Evolutionary conservation across 257 asterid species (phyloP).

Genomic region (Penstemon davidsonii): DNA sequence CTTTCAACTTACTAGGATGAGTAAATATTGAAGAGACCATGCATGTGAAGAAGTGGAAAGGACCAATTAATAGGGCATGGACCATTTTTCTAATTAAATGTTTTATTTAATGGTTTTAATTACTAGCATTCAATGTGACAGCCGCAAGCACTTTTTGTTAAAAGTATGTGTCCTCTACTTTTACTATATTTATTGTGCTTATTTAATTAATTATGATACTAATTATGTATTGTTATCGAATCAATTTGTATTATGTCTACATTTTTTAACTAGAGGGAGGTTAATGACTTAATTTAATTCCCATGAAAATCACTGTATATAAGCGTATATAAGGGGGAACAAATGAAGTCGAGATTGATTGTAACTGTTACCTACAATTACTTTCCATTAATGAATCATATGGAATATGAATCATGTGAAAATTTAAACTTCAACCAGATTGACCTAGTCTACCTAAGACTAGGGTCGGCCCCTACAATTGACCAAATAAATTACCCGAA

Average conservation of each 20-base stretch:
- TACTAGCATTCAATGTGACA: constrained; percentile 37
- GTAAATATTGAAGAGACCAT: constrained; percentile 22
- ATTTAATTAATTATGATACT: background rate
- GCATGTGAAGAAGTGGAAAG: constrained; percentile 28
- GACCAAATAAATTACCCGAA: background rate
- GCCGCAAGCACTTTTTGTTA: constrained; percentile 28
- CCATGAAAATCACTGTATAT: background rate
- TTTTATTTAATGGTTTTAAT: constrained; percentile 27
- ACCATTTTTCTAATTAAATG: constrained; percentile 16
- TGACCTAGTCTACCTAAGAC: constrained; percentile 21
- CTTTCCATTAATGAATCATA: constrained; percentile 18
- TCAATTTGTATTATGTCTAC: too few species aligned
- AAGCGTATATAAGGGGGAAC: too few species aligned
- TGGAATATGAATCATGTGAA: constrained; percentile 18
- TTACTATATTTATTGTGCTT: background rate
- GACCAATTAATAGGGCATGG: constrained; percentile 15
- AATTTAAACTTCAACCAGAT: constrained; percentile 22
- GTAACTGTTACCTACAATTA: background rate
- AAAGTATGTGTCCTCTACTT: constrained; percentile 3
- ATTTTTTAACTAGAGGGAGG: background rate
- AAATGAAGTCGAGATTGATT: background rate
- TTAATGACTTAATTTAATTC: background rate
- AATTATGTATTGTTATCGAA: too few species aligned
- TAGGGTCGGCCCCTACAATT: constrained; percentile 33
- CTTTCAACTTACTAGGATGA: constrained; percentile 20